Conservation (phyloP, 2,329 filamentous ascomycete genomes). For the Pestalotiopsis sp. region DNA sequence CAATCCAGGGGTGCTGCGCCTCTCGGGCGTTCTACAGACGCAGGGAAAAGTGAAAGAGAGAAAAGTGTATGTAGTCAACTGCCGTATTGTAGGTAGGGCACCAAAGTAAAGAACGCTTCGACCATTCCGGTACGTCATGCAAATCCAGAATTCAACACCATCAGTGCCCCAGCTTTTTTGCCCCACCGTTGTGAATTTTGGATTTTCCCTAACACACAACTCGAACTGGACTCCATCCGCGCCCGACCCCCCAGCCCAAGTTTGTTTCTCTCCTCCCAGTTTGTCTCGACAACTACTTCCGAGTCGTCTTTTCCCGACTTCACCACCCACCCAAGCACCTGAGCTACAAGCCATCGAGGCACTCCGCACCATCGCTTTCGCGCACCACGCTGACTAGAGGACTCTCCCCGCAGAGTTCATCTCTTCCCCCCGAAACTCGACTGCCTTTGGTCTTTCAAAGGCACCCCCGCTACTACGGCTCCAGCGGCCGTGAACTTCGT, state of each 20-base stretch:
- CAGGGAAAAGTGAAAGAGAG: not conserved
- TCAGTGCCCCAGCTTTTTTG: constrained; percentile 13
- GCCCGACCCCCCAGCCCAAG: not conserved
- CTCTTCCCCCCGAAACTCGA: constrained; percentile 16
- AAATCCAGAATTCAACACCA: constrained; percentile 3
- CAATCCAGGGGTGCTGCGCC: constrained; percentile 2
- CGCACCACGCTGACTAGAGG: not conserved
- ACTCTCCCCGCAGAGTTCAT: not conserved
- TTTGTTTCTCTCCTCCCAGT: constrained; percentile 8
- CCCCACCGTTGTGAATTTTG: constrained; percentile 9
- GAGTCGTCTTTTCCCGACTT: not conserved
- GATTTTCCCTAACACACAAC: constrained; percentile 7
- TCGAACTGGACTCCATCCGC: constrained; percentile 2
- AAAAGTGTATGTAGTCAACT: not conserved
- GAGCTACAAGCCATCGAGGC: not conserved
- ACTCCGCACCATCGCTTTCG: not conserved
- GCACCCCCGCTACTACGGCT: constrained; percentile 64
- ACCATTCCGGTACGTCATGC: constrained; percentile 13
- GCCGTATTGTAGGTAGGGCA: not conserved
- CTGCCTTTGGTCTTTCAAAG: constrained; percentile 73
- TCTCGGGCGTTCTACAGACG: not conserved
- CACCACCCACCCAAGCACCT: not conserved
- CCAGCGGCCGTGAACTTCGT: constrained; percentile 62
- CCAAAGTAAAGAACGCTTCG: not conserved
- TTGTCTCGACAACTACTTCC: constrained; percentile 10